Evolutionary conservation across 768 basidiomycete species (phyloP), one percentile per base, ranked within the genome.

Genomic region (Kwoniella sp.): DNA sequence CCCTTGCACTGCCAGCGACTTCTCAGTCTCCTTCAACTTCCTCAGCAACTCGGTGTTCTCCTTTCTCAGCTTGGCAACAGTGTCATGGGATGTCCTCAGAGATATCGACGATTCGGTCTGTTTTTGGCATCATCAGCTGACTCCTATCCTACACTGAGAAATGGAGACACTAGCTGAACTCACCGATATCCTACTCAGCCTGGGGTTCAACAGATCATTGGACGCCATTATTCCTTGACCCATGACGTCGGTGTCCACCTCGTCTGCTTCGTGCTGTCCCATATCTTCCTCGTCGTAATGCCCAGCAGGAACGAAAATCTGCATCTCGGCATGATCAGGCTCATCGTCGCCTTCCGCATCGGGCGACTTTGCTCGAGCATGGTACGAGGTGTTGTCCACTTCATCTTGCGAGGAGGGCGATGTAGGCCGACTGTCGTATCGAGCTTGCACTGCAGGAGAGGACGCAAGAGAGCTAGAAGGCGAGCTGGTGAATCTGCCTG

Each of bases 11-110:
- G 81, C 79, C 15, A 93, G 83, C 69, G 87, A 87, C 47, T 85
- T 82, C 73, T 93, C 91, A 1, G 87, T 86, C 59, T 94, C 93
- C 53, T 86, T 82, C 34, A 91, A 81, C 78, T 91, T 92, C 71
- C 87, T 83, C 28, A 84, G 84, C n/a, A 94, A 82, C 34, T 94
- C 93, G 2, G 83, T 81, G 68, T 93, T 94, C 20, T 86, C 83
- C 69, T 88, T 85, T 77, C 88, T 87, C 67, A 94, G 79, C 4
- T 86, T 88, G 17, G 91, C 90, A 25, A 92, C 76, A 50, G 86
- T 85, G 51, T 92, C 90, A n/a, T 85, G 79, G 7, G 88, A 84
- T 59, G 89, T 73, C 1, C 72, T 87, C 75, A 93, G 82, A 1
- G 90, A 91, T 1, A 84, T 85, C 0, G 85, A 88, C 3, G 90